These are phyloP conservation scores for Pyrenochaeta sp. DNA, from an alignment of 2,329 filamentous ascomycete genomes.

Conservation along the genomic window DNA sequence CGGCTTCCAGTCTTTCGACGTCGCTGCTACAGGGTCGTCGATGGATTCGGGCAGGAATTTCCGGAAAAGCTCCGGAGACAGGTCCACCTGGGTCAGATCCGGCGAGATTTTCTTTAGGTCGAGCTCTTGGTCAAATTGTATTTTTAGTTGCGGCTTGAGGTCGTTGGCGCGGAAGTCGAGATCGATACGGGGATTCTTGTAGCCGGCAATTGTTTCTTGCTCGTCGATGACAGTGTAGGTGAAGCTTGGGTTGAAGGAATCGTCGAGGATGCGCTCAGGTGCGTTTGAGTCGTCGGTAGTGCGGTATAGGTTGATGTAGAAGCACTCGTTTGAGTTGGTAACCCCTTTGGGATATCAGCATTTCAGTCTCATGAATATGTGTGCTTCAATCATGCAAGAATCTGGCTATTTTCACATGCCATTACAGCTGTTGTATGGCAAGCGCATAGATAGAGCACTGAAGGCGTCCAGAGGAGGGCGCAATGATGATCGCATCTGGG, in stretches of 20 bases:
- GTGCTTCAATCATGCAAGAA: not conserved
- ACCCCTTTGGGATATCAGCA: conserved; percentile 38
- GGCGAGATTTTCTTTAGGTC: conserved; percentile 71
- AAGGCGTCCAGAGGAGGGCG: no score
- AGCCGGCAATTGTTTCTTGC: conserved; percentile 91
- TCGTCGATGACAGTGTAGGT: conserved; percentile 94
- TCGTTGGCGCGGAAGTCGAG: conserved; percentile 76
- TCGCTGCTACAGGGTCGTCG: conserved; percentile 36
- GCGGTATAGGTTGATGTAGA: conserved; percentile 50
- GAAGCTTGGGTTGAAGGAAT: conserved; percentile 82
- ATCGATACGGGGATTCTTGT: conserved; percentile 80
- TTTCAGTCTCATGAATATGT: not conserved
- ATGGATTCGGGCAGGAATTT: conserved; percentile 54
- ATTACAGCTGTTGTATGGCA: not conserved
- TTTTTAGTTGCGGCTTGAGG: conserved; percentile 77
- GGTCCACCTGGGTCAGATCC: conserved; percentile 71
- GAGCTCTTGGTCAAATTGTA: conserved; percentile 76
- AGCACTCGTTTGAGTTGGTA: conserved; percentile 47
- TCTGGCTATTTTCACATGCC: not conserved
- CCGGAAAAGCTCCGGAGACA: conserved; percentile 66
- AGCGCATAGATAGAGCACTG: not conserved
- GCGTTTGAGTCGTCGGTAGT: conserved; percentile 26
- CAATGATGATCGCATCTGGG: not conserved
- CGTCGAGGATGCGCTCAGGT: conserved; percentile 56
- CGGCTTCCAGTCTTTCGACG: conserved; percentile 65